Evolutionary conservation across 129 eudicot genomes (phyloP).

Genomic region (Lactuca sativa): DNA sequence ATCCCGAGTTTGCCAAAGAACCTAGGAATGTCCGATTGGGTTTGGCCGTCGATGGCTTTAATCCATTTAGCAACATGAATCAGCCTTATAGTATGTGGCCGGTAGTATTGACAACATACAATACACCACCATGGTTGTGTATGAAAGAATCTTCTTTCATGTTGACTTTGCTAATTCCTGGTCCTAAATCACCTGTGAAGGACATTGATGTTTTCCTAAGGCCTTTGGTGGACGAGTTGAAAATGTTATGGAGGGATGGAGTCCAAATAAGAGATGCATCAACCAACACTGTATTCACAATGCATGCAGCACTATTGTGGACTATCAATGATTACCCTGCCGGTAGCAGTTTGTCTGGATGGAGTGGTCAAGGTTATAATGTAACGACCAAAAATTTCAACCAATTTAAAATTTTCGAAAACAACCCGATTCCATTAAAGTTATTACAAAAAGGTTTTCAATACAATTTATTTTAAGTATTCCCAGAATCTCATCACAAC

Average conservation of each 20-base stretch:
- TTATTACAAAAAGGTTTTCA: too few species aligned
- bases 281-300: background rate
- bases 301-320: background rate
- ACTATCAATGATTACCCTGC: conserved; percentile 19
- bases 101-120: conserved; percentile 10
- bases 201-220: conserved; percentile 18
- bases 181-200: background rate
- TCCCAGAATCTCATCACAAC: too few species aligned
- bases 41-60: conserved; percentile 2
- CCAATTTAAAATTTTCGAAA: too few species aligned
- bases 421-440: too few species aligned
- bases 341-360: background rate
- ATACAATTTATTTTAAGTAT: too few species aligned
- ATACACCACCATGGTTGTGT: conserved; percentile 8
- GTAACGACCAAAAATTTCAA: too few species aligned
- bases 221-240: conserved; percentile 11
- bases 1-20: background rate
- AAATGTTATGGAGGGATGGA: background rate
- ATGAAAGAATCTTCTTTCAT: conserved; percentile 7
- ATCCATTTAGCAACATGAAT: background rate
- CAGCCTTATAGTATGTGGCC: conserved; percentile 4
- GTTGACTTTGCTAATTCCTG: conserved; percentile 3
- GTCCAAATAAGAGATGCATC: background rate
- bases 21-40: conserved; percentile 4
- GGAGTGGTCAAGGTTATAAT: background rate